phyloP scores from a whole-genome alignment of 176 grass and related monocot species.

The Thinopyrum elongatum region DNA sequence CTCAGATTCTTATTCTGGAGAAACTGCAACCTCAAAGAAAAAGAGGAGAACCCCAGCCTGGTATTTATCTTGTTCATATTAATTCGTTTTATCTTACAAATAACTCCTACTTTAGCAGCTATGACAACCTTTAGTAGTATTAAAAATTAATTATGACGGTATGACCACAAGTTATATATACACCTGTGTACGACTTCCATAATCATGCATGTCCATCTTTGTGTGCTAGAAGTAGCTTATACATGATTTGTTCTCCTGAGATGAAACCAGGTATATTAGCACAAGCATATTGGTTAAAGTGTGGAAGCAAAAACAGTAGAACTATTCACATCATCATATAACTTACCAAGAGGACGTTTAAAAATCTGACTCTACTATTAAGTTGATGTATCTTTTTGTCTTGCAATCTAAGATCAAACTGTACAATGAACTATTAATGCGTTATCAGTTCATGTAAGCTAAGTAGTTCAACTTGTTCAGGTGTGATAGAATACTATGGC shows the following conservation, averaged over 20 bases:
- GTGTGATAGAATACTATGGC: conserved; percentile 85
- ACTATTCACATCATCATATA: conserved; percentile 4
- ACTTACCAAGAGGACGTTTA: neutral
- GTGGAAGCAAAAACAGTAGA: conserved; percentile 1
- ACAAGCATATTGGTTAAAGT: neutral
- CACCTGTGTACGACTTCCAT: neutral
- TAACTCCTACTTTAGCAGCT: neutral
- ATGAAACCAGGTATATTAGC: neutral
- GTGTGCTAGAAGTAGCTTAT: neutral
- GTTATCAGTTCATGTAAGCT: neutral
- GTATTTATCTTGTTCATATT: conserved; percentile 37
- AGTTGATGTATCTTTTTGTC: neutral
- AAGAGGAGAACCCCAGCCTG: conserved; percentile 93
- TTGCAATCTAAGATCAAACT: neutral
- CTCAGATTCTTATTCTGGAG: conserved; percentile 83
- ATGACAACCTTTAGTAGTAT: neutral
- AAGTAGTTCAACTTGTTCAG: conserved; percentile 36
- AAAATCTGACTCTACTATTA: neutral
- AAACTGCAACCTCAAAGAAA: conserved; percentile 82
- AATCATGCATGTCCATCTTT: neutral
- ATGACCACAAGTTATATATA: neutral
- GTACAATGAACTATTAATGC: neutral
- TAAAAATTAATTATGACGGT: neutral
- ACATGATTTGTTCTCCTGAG: neutral
- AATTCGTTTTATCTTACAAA: neutral